phyloP scores from a whole-genome alignment of 148 eudicot genomes.

The Mesembryanthemum crystallinum region DNA sequence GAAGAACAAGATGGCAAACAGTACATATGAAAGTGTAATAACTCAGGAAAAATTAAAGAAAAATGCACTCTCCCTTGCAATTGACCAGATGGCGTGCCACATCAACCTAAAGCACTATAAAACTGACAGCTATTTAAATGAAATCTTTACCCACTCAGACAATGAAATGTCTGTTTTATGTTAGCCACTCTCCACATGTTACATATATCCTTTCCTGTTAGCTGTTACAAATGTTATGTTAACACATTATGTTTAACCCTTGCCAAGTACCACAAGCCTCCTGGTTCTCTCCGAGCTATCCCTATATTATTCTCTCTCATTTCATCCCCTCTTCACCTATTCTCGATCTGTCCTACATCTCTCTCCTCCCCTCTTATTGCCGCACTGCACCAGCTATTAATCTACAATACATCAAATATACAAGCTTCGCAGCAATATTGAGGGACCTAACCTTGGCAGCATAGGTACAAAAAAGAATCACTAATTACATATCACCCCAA shows the following conservation, averaged over 20 bases:
- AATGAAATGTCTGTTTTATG: background rate
- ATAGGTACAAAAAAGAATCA: background rate
- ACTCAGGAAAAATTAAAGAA: background rate
- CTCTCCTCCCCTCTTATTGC: background rate
- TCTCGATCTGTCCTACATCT: background rate
- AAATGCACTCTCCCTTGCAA: background rate
- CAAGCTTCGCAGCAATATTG: background rate
- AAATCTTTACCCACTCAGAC: background rate
- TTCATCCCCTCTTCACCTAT: background rate
- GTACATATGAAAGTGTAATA: background rate
- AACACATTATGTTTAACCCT: background rate
- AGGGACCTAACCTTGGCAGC: background rate
- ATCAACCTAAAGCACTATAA: background rate
- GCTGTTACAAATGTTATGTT: background rate
- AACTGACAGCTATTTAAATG: background rate
- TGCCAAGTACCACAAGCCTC: background rate
- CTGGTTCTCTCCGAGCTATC: background rate
- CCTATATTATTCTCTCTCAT: background rate
- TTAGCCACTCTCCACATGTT: background rate
- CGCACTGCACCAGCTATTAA: background rate
- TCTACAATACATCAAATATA: background rate
- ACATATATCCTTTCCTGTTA: background rate
- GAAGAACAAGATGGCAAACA: slow-evolving; percentile 5
- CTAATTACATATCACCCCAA: too few relatives aligned
- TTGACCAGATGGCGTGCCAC: background rate